Conservation (phyloP, 768 basidiomycete species). For the Russula vinacea region DNA sequence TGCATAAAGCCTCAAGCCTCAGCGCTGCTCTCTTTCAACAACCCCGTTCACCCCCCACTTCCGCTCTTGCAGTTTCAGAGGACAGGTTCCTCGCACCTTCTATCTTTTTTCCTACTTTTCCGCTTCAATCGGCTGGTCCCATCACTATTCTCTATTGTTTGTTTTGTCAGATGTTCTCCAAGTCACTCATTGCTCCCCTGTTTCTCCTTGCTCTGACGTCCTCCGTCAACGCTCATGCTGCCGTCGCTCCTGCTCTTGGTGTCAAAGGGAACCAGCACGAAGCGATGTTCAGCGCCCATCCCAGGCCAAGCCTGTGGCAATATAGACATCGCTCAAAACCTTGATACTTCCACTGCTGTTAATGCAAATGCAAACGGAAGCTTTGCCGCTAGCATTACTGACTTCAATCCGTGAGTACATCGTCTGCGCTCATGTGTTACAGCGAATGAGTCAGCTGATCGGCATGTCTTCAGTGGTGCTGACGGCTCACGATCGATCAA, state of each 20-base stretch:
- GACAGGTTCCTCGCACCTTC: slow-evolving; percentile 5
- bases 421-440: slow-evolving; percentile 37
- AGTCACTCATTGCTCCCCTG: slow-evolving; percentile 34
- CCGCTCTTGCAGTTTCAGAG: background rate
- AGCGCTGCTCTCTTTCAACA: background rate
- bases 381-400: slow-evolving; percentile 42
- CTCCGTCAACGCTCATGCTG: slow-evolving; percentile 44
- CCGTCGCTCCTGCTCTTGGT: slow-evolving; percentile 44
- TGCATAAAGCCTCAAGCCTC: slow-evolving; percentile 1
- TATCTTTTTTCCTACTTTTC: background rate
- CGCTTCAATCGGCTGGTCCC: background rate
- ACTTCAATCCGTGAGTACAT: slow-evolving; percentile 47
- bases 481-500: slow-evolving; percentile 50
- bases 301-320: slow-evolving; percentile 41
- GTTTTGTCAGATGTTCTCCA: slow-evolving; percentile 32
- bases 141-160: background rate
- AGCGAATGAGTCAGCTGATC: slow-evolving; percentile 40
- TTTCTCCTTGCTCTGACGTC: slow-evolving; percentile 37
- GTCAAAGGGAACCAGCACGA: slow-evolving; percentile 32
- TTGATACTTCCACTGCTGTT: slow-evolving; percentile 40
- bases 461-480: slow-evolving; percentile 35
- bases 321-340: slow-evolving; percentile 40
- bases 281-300: slow-evolving; percentile 36
- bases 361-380: slow-evolving; percentile 38
- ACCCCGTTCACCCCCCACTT: background rate